phyloP scores from a whole-genome alignment of 2,329 filamentous ascomycete species.

The Fusarium chlamydosporum region DNA sequence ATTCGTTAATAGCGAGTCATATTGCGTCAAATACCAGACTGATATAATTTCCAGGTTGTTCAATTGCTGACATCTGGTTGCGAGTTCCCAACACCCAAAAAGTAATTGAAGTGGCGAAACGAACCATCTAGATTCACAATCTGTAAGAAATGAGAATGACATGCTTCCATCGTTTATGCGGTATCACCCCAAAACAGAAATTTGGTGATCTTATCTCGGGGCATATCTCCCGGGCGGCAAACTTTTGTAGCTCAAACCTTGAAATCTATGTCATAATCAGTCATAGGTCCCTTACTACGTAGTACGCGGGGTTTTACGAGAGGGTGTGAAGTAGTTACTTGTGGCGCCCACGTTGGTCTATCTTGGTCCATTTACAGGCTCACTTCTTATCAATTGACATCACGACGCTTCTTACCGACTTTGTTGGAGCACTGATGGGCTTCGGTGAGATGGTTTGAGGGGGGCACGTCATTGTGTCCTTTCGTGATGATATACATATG shows the following conservation, averaged over 20 bases:
- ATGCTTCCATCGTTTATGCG: slow-evolving; percentile 3
- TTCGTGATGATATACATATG: slow-evolving; percentile 9
- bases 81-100: background rate
- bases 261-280: slow-evolving; percentile 34
- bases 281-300: slow-evolving; percentile 5
- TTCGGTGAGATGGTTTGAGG: background rate
- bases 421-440: background rate
- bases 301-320: slow-evolving; percentile 13
- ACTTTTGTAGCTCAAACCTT: slow-evolving; percentile 11
- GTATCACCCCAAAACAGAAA: slow-evolving; percentile 22
- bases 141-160: slow-evolving; percentile 2
- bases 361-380: slow-evolving; percentile 18
- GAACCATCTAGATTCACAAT: background rate
- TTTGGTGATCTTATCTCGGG: slow-evolving; percentile 42
- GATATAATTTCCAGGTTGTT: no score
- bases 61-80: background rate
- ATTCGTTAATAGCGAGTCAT: background rate
- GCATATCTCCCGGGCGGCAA: slow-evolving; percentile 24
- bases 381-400: slow-evolving; percentile 41
- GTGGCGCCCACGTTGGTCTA: slow-evolving; percentile 26
- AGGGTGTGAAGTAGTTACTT: slow-evolving; percentile 22
- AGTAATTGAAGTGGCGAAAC: background rate
- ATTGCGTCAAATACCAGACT: background rate
- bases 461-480: slow-evolving; percentile 13
- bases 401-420: slow-evolving; percentile 31